These are phyloP conservation scores for Lunularia cruciata DNA, from an alignment of 225 moss, liverwort and hornwort species.

Conservation along the genomic window DNA sequence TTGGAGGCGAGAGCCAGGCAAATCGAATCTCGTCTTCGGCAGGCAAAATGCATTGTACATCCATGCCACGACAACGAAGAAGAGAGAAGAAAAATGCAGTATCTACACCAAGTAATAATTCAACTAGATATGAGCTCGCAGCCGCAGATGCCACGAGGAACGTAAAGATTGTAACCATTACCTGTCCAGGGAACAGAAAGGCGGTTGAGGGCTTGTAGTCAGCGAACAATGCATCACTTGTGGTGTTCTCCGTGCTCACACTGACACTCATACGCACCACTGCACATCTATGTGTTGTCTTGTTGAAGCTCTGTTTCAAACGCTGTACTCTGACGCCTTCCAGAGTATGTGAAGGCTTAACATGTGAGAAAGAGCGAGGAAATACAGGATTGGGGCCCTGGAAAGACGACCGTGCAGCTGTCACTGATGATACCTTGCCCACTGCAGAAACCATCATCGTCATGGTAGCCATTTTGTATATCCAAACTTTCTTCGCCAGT, in stretches of 20 bases:
- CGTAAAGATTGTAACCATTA: slow-evolving; percentile 16
- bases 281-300: slow-evolving; percentile 21
- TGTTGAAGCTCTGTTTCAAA: slow-evolving; percentile 4
- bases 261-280: slow-evolving; percentile 60
- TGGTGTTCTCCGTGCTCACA: slow-evolving; percentile 50
- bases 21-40: too few species aligned
- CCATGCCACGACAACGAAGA: too few species aligned
- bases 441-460: slow-evolving; percentile 30
- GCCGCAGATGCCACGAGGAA: neutral
- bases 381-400: slow-evolving; percentile 2
- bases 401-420: slow-evolving; percentile 26
- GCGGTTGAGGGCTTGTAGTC: slow-evolving; percentile 79
- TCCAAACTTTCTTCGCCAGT: too few species aligned
- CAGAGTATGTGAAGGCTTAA: slow-evolving; percentile 11
- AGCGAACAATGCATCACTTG: slow-evolving; percentile 57
- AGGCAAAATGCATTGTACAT: too few species aligned
- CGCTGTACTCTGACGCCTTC: neutral
- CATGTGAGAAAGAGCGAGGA: slow-evolving; percentile 17
- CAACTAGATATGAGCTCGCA: too few species aligned
- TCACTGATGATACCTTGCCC: slow-evolving; percentile 28
- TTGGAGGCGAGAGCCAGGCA: too few species aligned
- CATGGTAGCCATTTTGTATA: slow-evolving; percentile 25
- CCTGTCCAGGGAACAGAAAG: slow-evolving; percentile 95
- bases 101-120: too few species aligned
- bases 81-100: too few species aligned